These are phyloP conservation scores for Collybia nuda DNA, from an alignment of 768 basidiomycete genomes.

Conservation along the genomic window DNA sequence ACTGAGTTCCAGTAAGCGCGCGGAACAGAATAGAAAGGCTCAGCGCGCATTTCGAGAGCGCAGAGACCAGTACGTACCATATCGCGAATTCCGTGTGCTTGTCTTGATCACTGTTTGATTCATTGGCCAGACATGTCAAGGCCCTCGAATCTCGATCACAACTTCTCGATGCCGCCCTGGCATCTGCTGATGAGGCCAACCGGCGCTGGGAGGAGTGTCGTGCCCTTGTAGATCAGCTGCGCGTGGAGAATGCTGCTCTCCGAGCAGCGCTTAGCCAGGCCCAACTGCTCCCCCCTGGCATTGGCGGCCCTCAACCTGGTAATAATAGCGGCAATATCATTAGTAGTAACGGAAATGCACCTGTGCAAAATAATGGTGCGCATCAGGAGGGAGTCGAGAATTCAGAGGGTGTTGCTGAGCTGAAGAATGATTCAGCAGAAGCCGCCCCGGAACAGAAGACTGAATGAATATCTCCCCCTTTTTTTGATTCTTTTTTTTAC, in stretches of 20 bases:
- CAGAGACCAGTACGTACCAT: conserved; percentile 73
- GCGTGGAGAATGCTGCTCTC: conserved; percentile 79
- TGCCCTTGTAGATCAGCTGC: conserved; percentile 84
- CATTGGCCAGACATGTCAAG: conserved; percentile 70
- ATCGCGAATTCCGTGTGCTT: conserved; percentile 10
- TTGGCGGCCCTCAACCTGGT: conserved; percentile 10
- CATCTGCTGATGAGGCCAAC: conserved; percentile 86
- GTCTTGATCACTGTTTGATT: conserved; percentile 5
- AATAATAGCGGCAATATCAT: conserved; percentile 8
- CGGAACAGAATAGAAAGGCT: conserved; percentile 93
- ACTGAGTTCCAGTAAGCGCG: conserved; percentile 80
- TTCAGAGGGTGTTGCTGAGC: conserved; percentile 22
- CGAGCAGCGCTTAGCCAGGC: conserved; percentile 64
- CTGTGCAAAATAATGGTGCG: conserved; percentile 20
- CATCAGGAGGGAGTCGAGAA: conserved; percentile 27
- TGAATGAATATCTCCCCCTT: conserved; percentile 9
- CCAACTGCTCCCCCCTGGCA: conserved; percentile 34
- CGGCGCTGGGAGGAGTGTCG: conserved; percentile 90
- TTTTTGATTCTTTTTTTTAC: conserved; percentile 9
- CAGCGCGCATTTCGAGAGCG: conserved; percentile 91
- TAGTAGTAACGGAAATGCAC: conserved; percentile 6
- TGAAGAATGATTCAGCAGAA: conserved; percentile 26
- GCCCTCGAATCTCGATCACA: conserved; percentile 84
- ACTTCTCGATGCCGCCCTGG: conserved; percentile 81
- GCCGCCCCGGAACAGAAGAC: conserved; percentile 13